Conservation (phyloP, 176 grass and related monocot species). For the Oryza longistaminata region DNA sequence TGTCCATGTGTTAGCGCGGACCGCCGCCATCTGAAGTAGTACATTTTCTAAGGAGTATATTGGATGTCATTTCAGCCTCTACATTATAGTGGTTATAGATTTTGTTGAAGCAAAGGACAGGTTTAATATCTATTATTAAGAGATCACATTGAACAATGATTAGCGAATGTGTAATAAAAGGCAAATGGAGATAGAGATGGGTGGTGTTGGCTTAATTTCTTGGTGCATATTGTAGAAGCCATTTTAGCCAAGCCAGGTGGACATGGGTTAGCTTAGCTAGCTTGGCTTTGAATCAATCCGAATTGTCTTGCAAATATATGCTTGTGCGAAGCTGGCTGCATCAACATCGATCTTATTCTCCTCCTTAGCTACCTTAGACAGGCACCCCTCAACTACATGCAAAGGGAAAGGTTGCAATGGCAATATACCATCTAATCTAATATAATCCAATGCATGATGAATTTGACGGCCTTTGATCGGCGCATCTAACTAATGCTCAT, state of each 20-base stretch:
- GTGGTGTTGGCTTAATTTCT: not conserved
- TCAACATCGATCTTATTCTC: conserved; percentile 7
- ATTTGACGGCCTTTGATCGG: not conserved
- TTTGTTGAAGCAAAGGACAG: too few species aligned
- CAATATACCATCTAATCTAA: not conserved
- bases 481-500: not conserved
- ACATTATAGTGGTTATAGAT: too few species aligned
- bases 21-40: too few species aligned
- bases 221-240: not conserved
- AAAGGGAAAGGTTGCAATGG: not conserved
- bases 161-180: not conserved
- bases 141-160: too few species aligned
- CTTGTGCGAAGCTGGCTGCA: not conserved
- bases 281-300: conserved; percentile 40
- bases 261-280: conserved; percentile 3
- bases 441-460: not conserved
- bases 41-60: too few species aligned
- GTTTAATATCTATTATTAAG: too few species aligned
- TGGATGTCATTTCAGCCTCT: too few species aligned
- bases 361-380: not conserved
- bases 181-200: not conserved
- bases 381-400: conserved; percentile 29
- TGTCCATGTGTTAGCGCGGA: too few species aligned
- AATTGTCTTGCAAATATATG: not conserved
- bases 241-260: conserved; percentile 11